Conservation (phyloP, 768 basidiomycete genomes). For the Kwoniella mangroviensis region DNA sequence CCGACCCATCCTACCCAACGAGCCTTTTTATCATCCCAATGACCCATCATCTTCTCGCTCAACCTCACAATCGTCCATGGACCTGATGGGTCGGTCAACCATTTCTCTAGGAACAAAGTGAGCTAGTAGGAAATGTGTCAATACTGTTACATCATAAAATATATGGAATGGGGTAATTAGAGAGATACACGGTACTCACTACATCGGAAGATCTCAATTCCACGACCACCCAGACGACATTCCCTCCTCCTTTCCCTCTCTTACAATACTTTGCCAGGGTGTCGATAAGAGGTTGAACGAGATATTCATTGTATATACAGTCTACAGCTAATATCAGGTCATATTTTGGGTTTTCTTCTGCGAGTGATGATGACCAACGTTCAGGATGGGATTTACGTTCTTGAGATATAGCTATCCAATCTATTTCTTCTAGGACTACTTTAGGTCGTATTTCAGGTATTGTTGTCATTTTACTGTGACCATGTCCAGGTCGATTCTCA, state of each 20-base stretch:
- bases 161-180: too few relatives aligned
- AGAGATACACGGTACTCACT: slow-evolving; percentile 31
- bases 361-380: not conserved
- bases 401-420: slow-evolving; percentile 47
- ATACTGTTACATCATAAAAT: too few relatives aligned
- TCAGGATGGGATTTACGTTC: slow-evolving; percentile 14
- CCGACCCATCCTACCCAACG: slow-evolving; percentile 53
- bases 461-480: too few relatives aligned
- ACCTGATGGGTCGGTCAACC: slow-evolving; percentile 37
- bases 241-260: slow-evolving; percentile 27
- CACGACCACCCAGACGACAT: slow-evolving; percentile 49
- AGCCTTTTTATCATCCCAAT: slow-evolving; percentile 32
- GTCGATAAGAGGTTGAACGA: slow-evolving; percentile 51
- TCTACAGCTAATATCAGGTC: slow-evolving; percentile 53
- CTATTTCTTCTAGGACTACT: slow-evolving; percentile 49
- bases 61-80: slow-evolving; percentile 48
- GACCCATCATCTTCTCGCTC: slow-evolving; percentile 36
- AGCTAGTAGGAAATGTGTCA: not conserved
- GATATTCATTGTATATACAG: slow-evolving; percentile 56
- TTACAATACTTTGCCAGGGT: slow-evolving; percentile 44
- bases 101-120: slow-evolving; percentile 44
- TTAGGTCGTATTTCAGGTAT: not conserved
- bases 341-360: slow-evolving; percentile 13
- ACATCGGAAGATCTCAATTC: slow-evolving; percentile 55
- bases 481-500: too few relatives aligned